phyloP scores from a whole-genome alignment of 1,284 basidiomycete species.

The Trametes versicolor region DNA sequence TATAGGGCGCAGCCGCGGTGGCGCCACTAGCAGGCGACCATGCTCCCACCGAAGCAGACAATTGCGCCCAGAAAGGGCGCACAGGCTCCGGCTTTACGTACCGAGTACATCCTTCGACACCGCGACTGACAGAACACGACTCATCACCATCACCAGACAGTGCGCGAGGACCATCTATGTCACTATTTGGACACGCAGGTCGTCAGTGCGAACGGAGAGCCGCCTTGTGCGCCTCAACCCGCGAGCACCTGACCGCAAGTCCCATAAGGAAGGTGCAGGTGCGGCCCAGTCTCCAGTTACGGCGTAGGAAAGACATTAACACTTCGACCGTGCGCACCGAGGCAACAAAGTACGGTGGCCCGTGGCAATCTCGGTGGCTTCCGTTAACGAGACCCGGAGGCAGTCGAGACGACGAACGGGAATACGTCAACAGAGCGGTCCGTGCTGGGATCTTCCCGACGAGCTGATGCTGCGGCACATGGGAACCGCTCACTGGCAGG shows the following conservation, averaged over 20 bases:
- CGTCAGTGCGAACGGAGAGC: neutral
- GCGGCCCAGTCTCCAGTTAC: neutral
- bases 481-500: neutral
- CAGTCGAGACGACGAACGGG: conserved; percentile 2
- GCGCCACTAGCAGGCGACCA: conserved; percentile 5
- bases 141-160: neutral
- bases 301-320: neutral
- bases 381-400: neutral
- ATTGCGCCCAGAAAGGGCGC: neutral
- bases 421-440: conserved; percentile 7
- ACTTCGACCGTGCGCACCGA: neutral
- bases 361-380: conserved; percentile 14
- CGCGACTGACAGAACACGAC: neutral
- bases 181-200: neutral
- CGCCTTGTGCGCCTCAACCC: neutral
- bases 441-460: conserved; percentile 1
- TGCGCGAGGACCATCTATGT: neutral
- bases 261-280: conserved; percentile 1
- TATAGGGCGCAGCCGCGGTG: conserved; percentile 7
- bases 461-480: conserved; percentile 19
- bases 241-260: conserved; percentile 1
- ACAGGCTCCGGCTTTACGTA: conserved; percentile 16
- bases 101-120: neutral
- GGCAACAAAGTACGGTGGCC: neutral
- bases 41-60: conserved; percentile 10